Evolutionary conservation across 176 grass and related monocot species (phyloP).

Genomic region (Puya raimondii): DNA sequence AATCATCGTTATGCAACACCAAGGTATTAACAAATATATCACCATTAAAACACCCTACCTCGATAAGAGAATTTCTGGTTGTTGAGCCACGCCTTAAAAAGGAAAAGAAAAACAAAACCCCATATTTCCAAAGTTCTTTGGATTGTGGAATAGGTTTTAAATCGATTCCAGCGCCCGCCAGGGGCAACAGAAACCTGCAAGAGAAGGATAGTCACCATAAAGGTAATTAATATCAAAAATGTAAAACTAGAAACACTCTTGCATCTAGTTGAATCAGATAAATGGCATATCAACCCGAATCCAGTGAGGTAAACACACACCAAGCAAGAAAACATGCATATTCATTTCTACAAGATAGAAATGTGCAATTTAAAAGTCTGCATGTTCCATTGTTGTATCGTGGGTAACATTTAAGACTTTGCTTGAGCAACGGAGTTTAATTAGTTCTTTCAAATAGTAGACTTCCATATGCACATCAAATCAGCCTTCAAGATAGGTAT

Average conservation of each 20-base stretch:
- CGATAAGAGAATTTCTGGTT: conserved; percentile 89
- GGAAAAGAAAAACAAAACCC: conserved; percentile 78
- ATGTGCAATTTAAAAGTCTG: too few relatives aligned
- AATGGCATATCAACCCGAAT: too few relatives aligned
- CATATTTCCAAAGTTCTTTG: conserved; percentile 99
- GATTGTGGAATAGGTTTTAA: conserved; percentile 99
- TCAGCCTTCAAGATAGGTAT: not conserved
- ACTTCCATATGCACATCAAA: not conserved
- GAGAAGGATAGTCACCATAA: conserved; percentile 24
- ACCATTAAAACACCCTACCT: conserved; percentile 35
- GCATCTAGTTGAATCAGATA: not conserved
- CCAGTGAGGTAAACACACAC: too few relatives aligned
- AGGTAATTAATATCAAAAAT: not conserved
- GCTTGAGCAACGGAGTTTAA: not conserved
- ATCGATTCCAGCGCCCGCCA: conserved; percentile 87
- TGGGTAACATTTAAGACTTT: not conserved
- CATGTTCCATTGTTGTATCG: not conserved
- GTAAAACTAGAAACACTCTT: not conserved
- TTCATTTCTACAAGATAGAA: too few relatives aligned
- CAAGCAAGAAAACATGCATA: too few relatives aligned
- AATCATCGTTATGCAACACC: too few relatives aligned
- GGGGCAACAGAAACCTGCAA: conserved; percentile 89
- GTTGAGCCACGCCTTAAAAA: conserved; percentile 88
- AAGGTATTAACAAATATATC: not conserved
- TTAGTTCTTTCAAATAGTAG: not conserved